Conservation (phyloP, 495 filamentous ascomycete genomes). For the Filosporella fistucella region DNA sequence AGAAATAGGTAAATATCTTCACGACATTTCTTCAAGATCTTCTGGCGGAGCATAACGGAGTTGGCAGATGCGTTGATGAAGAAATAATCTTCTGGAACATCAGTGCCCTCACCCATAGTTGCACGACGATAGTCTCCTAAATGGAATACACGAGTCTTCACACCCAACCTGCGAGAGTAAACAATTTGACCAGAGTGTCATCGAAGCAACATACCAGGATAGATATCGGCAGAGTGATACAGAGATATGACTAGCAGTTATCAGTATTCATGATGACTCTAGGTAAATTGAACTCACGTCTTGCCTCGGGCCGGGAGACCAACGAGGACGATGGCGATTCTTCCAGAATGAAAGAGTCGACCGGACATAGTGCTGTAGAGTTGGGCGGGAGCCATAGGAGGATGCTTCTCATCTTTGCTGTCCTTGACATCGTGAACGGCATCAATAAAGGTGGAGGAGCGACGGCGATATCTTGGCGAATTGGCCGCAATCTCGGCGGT, state of each 20-base stretch:
- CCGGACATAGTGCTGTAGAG: constrained; percentile 98
- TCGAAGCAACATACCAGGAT: constrained; percentile 63
- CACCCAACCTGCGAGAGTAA: constrained; percentile 67
- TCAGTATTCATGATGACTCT: constrained; percentile 19
- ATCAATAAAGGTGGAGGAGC: constrained; percentile 94
- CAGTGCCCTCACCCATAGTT: constrained; percentile 76
- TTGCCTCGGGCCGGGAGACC: constrained; percentile 95
- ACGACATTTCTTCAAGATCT: constrained; percentile 94
- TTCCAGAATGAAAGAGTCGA: constrained; percentile 91
- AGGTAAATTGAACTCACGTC: constrained; percentile 56
- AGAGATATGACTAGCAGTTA: constrained; percentile 69
- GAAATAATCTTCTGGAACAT: constrained; percentile 97
- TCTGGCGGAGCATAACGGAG: constrained; percentile 85
- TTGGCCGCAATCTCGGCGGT: constrained; percentile 86
- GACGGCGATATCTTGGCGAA: constrained; percentile 75
- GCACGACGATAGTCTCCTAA: constrained; percentile 94
- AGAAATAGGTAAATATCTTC: constrained; percentile 97
- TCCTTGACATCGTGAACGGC: constrained; percentile 95
- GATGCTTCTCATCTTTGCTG: constrained; percentile 57
- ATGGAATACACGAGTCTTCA: constrained; percentile 97
- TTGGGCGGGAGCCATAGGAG: constrained; percentile 87
- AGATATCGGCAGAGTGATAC: constrained; percentile 94
- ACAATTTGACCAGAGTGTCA: constrained; percentile 20
- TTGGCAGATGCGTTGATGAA: constrained; percentile 87
- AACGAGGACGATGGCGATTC: constrained; percentile 96